Base-by-base conservation (phyloP, 2,329 filamentous ascomycete genomes). In the Tolypocladium pustulatum region DNA sequence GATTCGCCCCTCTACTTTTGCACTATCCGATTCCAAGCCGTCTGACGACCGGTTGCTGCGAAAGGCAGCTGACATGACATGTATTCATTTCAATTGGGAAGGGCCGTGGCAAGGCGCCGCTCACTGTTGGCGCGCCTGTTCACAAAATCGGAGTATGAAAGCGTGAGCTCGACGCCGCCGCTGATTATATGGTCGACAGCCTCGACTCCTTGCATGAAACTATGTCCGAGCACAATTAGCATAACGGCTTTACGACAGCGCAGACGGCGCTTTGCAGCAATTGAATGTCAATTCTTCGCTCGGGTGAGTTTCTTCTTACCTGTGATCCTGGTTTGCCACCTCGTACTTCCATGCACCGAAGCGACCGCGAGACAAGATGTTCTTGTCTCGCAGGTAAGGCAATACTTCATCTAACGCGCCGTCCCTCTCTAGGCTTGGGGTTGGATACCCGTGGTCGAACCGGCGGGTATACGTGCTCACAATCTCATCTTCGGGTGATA, bases 321-420 rank as follows among this genome's bases (percentile, higher is more conserved):
- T 93, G 82, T 97, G 92, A 76, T 97, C 92, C 82, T 96, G 91
- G 83, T 96, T 96, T 71, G 91, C 91, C 65, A 85, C 90, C 78
- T 99, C 94, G 80, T 99, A 99, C 71, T 91, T 84, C 94, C 94
- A 99, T 81, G 88, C 93, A 68, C 94, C 94, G 76, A 99, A 99
- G 63, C 94, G 91, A 68, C 94, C 94, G 76, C 94, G 91, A 53
- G 92, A 96, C 80, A 87, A 89, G 77, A 99, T 99, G 72, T 87
- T 92, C 81, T 90, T 85, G 62, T 86, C 89, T 78, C 96, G 88
- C 60, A 99, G 87, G 78, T 90, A 92, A 68, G 94, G 94, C 55
- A 99, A 87, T 58, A 99, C 85, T 78, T 97, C 79, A 76, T 88
- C 95, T 66, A 99, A 85, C 53, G 94, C 91, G 65, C 90, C 92